Percentiles rank a stretch among this genome's conserved stretches.
phyloP scores from a whole-genome alignment of 176 grass and related monocot species.

The Carex kokanica region DNA sequence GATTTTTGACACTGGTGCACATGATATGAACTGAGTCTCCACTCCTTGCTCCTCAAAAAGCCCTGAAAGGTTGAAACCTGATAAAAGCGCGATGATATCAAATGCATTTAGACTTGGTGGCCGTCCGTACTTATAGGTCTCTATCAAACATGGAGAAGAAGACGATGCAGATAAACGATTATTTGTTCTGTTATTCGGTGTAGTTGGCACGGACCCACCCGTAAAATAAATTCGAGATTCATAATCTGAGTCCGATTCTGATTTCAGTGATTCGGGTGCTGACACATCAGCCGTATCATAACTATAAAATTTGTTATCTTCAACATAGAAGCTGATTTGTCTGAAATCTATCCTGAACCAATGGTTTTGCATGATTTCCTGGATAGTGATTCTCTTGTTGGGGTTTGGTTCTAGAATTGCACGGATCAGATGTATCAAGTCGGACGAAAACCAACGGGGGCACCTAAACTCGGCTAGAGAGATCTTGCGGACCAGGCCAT shows the following conservation, averaged over 20 bases:
- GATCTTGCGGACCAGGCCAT: conserved; percentile 36
- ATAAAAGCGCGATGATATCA: conserved; percentile 58
- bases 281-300: conserved; percentile 30
- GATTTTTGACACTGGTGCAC: conserved; percentile 35
- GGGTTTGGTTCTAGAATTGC: conserved; percentile 37
- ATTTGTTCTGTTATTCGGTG: not conserved
- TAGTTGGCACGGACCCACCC: not conserved
- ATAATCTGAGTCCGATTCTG: conserved; percentile 12
- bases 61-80: conserved; percentile 53
- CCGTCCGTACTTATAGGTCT: conserved; percentile 1
- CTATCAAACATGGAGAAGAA: conserved; percentile 37
- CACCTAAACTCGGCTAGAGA: conserved; percentile 33
- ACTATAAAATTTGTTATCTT: conserved; percentile 39
- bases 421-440: conserved; percentile 32
- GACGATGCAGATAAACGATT: conserved; percentile 32
- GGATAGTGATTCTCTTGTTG: conserved; percentile 33
- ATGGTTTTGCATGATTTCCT: conserved; percentile 40
- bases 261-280: not conserved
- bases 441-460: conserved; percentile 32
- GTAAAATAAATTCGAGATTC: not conserved
- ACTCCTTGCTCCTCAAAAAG: conserved; percentile 62
- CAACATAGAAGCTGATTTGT: conserved; percentile 46
- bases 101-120: conserved; percentile 58
- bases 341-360: conserved; percentile 60
- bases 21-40: conserved; percentile 43